Evolutionary conservation across 31 red algal genomes (phyloP), one percentile per base, ranked within the genome.

Genomic region (Asparagopsis taxiformis): DNA sequence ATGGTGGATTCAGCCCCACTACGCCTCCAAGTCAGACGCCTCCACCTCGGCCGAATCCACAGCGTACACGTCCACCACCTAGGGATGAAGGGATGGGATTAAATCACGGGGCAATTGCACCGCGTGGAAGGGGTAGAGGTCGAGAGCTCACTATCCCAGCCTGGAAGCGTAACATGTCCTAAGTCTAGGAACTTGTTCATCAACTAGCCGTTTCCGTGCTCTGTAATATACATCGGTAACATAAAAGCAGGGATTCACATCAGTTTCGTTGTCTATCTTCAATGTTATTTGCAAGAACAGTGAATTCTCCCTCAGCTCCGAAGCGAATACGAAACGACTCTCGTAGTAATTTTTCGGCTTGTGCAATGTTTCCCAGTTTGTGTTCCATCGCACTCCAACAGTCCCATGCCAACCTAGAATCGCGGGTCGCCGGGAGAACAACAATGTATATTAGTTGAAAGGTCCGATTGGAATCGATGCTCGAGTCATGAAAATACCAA

Each of bases 331-430:
- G 17, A 33, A 72, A 72, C 22, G 50, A 30, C 49, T 72, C 52
- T 13, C 56, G 22, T 16, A 72, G 68, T 32, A 72, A 57, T 13
- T 55, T 54, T 31, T 6, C 49, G 9, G 68, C 68, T 20, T 72
- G 24, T 30, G 6, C 24, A 54, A 16, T 16, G 32, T 72, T 72
- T 37, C 68, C 68, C 32, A 57, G 50, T 23, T 57, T 54, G 68
- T 57, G 68, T 33, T 72, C 68, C 68, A 72, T 56, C 28, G 68
- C 68, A 57, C 68, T 72, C 68, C 68, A 72, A 50, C 56, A 56
- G 49, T 72, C 68, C 68, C 68, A 72, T 31, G 52, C 23, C 22
- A 48, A 28, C 64, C 64, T 68, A 11, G 5, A 15, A 15, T 24
- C 4, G 7, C 9, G 52, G 52, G 21, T 7, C 21, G 52, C 44